Conservation (phyloP, 306 rosid genomes). For the Calophaca sinica region DNA sequence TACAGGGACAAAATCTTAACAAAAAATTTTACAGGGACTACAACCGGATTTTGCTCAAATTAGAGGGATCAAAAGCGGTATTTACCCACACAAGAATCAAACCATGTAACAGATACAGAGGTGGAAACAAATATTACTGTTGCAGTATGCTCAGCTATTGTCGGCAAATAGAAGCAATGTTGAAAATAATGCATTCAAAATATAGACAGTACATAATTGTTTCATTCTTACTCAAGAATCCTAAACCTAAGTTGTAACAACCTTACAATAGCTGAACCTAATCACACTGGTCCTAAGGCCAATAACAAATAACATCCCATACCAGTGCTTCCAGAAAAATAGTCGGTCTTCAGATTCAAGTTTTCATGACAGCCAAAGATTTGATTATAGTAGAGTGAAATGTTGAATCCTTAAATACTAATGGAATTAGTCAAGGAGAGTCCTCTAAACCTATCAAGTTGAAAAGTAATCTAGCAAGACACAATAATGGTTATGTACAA, state of each 20-base stretch:
- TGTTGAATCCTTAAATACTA: constrained; percentile 8
- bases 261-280: background rate
- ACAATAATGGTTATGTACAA: constrained; percentile 41
- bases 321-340: constrained; percentile 24
- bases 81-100: background rate
- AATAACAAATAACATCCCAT: constrained; percentile 11
- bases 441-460: constrained; percentile 8
- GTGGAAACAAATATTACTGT: background rate
- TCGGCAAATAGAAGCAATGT: background rate
- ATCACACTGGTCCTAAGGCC: constrained; percentile 7
- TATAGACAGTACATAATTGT: background rate
- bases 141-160: background rate
- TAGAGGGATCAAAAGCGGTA: too few species aligned
- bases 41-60: too few species aligned
- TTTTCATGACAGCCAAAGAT: constrained; percentile 6
- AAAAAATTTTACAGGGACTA: too few species aligned
- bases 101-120: background rate
- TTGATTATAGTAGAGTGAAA: constrained; percentile 26
- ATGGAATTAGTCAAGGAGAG: background rate
- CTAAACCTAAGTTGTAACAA: background rate
- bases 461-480: constrained; percentile 8
- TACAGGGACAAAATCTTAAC: too few species aligned
- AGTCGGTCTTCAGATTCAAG: background rate
- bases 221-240: constrained; percentile 1
- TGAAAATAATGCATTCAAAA: background rate